Percentiles rank a stretch among this genome's conserved stretches.
Evolutionary conservation across 257 asterid genomes (phyloP).

Genomic region (Misopates orontium): DNA sequence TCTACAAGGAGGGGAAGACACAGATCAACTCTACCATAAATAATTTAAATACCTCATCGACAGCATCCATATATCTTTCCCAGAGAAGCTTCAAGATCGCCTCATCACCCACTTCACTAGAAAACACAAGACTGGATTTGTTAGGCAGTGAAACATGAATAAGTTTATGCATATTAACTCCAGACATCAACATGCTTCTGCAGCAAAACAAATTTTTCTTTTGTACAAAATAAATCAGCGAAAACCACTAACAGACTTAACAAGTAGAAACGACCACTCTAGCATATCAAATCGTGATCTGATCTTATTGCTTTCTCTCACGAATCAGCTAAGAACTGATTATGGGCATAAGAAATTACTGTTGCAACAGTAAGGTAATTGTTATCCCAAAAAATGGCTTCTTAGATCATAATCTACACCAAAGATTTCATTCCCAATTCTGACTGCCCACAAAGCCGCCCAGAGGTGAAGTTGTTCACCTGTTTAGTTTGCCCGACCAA

Average conservation of each 20-base stretch:
- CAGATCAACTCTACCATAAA: slow-evolving; percentile 6
- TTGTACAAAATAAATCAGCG: slow-evolving; percentile 17
- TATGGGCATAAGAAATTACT: not conserved
- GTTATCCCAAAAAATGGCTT: not conserved
- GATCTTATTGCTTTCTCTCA: not conserved
- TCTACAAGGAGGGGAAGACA: slow-evolving; percentile 15
- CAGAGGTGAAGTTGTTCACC: not conserved
- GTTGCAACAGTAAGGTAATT: not conserved
- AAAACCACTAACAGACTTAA: slow-evolving; percentile 13
- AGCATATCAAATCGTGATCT: not conserved
- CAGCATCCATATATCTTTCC: slow-evolving; percentile 61
- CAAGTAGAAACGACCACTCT: not conserved
- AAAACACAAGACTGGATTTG: slow-evolving; percentile 32
- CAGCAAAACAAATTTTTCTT: not conserved
- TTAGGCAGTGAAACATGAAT: slow-evolving; percentile 20
- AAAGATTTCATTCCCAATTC: not conserved
- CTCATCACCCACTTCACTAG: slow-evolving; percentile 90
- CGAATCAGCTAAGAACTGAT: not conserved
- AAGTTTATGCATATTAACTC: slow-evolving; percentile 13
- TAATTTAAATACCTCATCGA: slow-evolving; percentile 60
- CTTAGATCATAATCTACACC: not conserved
- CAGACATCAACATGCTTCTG: slow-evolving; percentile 10
- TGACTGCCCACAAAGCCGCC: not conserved
- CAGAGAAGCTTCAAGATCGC: slow-evolving; percentile 76
- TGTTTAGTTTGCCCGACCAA: not conserved